Evolutionary conservation across 2,329 filamentous ascomycete genomes (phyloP), one percentile per base, ranked within the genome.

Genomic region (Trichoderma afroharzianum): DNA sequence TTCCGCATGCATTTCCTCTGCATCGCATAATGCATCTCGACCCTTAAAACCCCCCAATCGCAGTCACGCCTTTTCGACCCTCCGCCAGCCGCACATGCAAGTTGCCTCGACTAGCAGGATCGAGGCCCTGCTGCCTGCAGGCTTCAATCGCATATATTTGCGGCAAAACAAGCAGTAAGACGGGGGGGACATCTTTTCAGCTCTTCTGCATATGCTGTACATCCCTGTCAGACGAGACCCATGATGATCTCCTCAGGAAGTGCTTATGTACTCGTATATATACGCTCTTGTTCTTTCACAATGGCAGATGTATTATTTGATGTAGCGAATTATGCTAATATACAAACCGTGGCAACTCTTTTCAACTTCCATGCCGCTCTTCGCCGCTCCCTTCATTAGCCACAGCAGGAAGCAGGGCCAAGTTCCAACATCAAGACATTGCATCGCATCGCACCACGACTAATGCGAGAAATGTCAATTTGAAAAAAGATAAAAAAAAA

Each of bases 321-420:
- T 47, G 55, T 39, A 57, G 47, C 32, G 33, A 26, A 63, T 70
- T 36, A 53, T 32, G 15, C 68, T 70, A 70, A 24, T 63, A 70
- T 70, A 70, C 68, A 70, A 63, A 57, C 33, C n/a, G 67, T 57
- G 58, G 58, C 39, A 63, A 63, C 6, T 21, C 43, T 47, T 14
- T 57, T 57, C 68, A 63, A 39, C 24, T 63, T 63, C 59, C 18
- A 63, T 63, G 58, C 59, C 68, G 32, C 58, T 53, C 59, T 58
- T 32, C 47, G 32, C 59, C 59, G 47, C 50, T 47, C 28, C 43
- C 12, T 63, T 32, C 26, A 53, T 32, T 30, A 63, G 32, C n/a
- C 24, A 55, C 21, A 30, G 32, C 6, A 28, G 47, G 32, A 32
- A 9, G 15, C 33, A 57, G 47, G 33, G 47, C 30, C 39, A 43